Conservation (phyloP, 148 eudicot species). For the Dianthus caryophyllus region DNA sequence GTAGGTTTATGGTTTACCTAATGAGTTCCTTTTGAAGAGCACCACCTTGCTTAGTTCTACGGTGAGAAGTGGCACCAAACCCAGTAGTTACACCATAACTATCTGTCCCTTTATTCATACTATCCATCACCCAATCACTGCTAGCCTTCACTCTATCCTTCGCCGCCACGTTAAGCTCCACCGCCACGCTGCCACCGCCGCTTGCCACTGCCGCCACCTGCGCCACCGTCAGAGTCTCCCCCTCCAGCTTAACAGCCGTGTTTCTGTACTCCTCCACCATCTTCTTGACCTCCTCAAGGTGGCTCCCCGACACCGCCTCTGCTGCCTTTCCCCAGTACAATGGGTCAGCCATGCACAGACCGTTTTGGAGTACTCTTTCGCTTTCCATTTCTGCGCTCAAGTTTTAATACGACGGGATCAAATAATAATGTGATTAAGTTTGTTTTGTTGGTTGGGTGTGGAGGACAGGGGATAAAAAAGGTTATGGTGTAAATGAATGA, state of each 20-base stretch:
- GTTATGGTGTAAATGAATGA: too few species aligned
- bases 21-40: constrained; percentile 82
- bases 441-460: not conserved
- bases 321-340: constrained; percentile 74
- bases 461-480: too few species aligned
- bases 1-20: constrained; percentile 36
- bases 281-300: constrained; percentile 63
- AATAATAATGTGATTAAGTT: too few species aligned
- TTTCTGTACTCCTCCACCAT: constrained; percentile 78
- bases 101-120: constrained; percentile 78
- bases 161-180: constrained; percentile 60
- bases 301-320: constrained; percentile 52
- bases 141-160: constrained; percentile 71
- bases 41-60: constrained; percentile 81
- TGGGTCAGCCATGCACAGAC: constrained; percentile 39
- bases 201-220: constrained; percentile 76
- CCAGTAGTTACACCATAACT: constrained; percentile 85
- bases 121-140: constrained; percentile 92
- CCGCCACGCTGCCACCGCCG: constrained; percentile 26
- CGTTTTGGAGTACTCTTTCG: not conserved
- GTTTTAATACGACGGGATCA: too few species aligned
- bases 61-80: constrained; percentile 82
- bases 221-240: constrained; percentile 51
- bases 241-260: constrained; percentile 48
- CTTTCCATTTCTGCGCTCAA: not conserved